These are phyloP conservation scores for Ophiocordyceps australis DNA, from an alignment of 2,329 filamentous ascomycete species.

Conservation along the genomic window DNA sequence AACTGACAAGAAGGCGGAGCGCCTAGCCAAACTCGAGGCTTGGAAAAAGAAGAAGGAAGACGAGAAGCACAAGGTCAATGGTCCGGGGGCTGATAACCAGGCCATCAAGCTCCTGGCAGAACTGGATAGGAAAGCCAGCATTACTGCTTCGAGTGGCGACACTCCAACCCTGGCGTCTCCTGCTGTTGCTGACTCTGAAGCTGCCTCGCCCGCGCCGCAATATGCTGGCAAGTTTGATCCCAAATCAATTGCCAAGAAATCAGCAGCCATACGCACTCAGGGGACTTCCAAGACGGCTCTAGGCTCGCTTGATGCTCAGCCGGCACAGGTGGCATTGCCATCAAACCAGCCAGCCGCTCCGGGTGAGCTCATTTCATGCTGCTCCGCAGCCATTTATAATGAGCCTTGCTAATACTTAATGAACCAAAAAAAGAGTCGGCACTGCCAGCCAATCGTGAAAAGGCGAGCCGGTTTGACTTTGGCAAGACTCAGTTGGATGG, in stretches of 20 bases:
- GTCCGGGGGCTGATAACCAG: conserved; percentile 36
- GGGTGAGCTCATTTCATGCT: too few species aligned
- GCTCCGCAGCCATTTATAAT: too few species aligned
- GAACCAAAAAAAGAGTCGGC: conserved; percentile 29
- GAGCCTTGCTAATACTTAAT: too few species aligned
- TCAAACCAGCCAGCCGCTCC: too few species aligned
- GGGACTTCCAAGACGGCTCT: conserved; percentile 28
- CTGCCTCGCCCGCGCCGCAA: conserved; percentile 31
- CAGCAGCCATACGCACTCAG: conserved; percentile 39
- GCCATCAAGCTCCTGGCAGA: conserved; percentile 51
- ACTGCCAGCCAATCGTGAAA: conserved; percentile 49
- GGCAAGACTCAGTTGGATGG: conserved; percentile 45
- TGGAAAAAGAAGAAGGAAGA: conserved; percentile 86
- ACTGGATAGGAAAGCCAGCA: conserved; percentile 52
- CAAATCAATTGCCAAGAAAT: conserved; percentile 71
- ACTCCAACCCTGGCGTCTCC: conserved; percentile 28
- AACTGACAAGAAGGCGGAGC: conserved; percentile 58
- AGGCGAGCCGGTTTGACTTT: conserved; percentile 73
- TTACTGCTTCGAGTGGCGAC: too few species aligned
- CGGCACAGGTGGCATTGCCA: conserved; percentile 12
- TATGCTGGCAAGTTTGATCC: conserved; percentile 74
- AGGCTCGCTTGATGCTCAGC: conserved; percentile 24
- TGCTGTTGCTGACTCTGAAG: conserved; percentile 21
- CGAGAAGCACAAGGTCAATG: conserved; percentile 47
- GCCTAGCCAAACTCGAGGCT: conserved; percentile 65